A percentile compares a stretch with the other conserved stretches of the same genome.
Evolutionary conservation across 768 basidiomycete genomes (phyloP).

Genomic region (Boletus rubroflammeus): DNA sequence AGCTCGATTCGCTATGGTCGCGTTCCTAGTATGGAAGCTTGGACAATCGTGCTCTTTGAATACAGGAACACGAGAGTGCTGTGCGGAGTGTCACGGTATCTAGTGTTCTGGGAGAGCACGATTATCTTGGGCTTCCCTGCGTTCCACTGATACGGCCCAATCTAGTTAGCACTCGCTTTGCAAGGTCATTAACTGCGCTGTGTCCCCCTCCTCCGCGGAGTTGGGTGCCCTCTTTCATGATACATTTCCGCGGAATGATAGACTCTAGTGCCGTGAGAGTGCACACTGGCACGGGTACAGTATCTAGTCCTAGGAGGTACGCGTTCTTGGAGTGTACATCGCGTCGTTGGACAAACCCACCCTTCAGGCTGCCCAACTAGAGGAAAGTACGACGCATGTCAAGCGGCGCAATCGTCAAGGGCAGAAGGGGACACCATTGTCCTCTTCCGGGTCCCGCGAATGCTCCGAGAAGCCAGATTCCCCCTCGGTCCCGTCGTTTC

Average conservation of each 20-base stretch:
- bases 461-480: not conserved
- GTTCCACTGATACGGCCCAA: not conserved
- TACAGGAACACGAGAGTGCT: too few relatives aligned
- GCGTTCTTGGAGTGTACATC: not conserved
- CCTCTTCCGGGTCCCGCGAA: not conserved
- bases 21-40: too few relatives aligned
- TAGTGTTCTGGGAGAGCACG: too few relatives aligned
- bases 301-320: not conserved
- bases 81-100: too few relatives aligned
- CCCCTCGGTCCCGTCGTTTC: not conserved
- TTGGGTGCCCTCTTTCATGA: too few relatives aligned
- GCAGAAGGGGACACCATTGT: not conserved
- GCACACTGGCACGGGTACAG: too few relatives aligned
- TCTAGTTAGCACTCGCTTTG: not conserved
- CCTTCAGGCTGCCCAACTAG: not conserved
- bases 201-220: not conserved
- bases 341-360: not conserved
- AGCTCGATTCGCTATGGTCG: not conserved
- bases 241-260: not conserved
- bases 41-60: too few relatives aligned
- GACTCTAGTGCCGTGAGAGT: not conserved
- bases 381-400: not conserved
- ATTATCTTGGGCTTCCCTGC: too few relatives aligned
- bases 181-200: not conserved
- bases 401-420: not conserved